Evolutionary conservation across 345 rosid species (phyloP).

Genomic region (Hibiscus mutabilis): DNA sequence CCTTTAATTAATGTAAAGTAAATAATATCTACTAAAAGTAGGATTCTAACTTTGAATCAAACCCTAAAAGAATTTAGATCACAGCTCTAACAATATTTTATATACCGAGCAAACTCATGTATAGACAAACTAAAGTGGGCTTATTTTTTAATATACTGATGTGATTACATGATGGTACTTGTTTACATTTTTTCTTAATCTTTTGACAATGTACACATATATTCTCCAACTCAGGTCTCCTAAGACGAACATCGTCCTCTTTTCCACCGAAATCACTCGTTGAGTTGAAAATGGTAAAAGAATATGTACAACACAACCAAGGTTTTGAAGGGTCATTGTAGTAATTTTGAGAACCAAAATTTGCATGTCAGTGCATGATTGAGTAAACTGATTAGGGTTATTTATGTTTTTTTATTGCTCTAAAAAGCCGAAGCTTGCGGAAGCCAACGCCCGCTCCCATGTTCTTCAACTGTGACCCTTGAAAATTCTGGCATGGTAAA

Average conservation of each 20-base stretch:
- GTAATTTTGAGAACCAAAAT: background rate
- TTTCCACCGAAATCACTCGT: background rate
- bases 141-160: background rate
- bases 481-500: background rate
- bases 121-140: background rate
- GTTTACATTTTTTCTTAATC: too few relatives aligned
- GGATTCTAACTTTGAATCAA: too few relatives aligned
- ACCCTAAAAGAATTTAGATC: too few relatives aligned
- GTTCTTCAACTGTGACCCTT: background rate
- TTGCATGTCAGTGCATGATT: background rate
- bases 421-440: background rate
- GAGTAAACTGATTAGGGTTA: background rate
- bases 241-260: too few relatives aligned
- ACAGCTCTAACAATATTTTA: too few relatives aligned
- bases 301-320: background rate
- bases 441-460: background rate
- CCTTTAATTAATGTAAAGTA: too few relatives aligned
- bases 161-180: too few relatives aligned
- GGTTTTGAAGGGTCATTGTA: background rate
- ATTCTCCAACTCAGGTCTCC: rapidly evolving
- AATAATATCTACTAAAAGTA: too few relatives aligned
- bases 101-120: too few relatives aligned
- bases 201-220: too few relatives aligned
- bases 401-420: background rate
- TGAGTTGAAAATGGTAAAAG: background rate